Percentiles rank a stretch among this genome's conserved stretches.
Conservation (phyloP, 495 filamentous ascomycete genomes). For the Astrothelium subdiscretum region DNA sequence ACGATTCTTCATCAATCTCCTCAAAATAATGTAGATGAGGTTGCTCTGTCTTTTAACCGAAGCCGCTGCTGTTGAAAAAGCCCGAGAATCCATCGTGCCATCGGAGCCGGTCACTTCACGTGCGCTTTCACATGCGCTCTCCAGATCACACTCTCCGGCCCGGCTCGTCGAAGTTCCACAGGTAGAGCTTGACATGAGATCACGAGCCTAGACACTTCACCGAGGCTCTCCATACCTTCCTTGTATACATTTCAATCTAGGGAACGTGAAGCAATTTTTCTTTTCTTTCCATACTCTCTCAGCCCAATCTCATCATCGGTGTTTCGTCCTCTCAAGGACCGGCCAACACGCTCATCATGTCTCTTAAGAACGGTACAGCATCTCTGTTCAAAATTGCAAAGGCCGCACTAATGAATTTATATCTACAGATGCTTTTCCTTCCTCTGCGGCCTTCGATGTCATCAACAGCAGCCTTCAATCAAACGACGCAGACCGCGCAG, state of each 20-base stretch:
- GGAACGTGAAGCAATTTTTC: background rate
- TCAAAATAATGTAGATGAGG: too few species aligned
- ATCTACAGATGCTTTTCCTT: constrained; percentile 66
- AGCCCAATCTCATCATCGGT: background rate
- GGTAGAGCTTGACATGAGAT: background rate
- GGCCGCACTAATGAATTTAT: background rate
- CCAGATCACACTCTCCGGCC: background rate
- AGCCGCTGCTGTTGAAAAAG: background rate
- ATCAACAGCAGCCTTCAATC: constrained; percentile 64
- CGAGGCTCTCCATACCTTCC: background rate
- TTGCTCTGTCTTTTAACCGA: too few species aligned
- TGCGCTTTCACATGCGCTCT: background rate
- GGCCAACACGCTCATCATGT: constrained; percentile 43
- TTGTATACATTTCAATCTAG: background rate
- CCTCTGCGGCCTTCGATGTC: constrained; percentile 80
- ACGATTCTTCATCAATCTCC: too few species aligned
- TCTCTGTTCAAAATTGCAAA: background rate
- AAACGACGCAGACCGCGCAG: constrained; percentile 64
- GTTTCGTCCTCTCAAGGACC: background rate
- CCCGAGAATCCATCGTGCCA: background rate
- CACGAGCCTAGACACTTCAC: background rate
- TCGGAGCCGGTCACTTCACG: background rate
- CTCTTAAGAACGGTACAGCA: constrained; percentile 67
- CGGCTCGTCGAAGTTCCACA: background rate
- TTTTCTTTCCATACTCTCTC: background rate